These are phyloP conservation scores for Mentha longifolia DNA, from an alignment of 257 asterid genomes.

Conservation along the genomic window DNA sequence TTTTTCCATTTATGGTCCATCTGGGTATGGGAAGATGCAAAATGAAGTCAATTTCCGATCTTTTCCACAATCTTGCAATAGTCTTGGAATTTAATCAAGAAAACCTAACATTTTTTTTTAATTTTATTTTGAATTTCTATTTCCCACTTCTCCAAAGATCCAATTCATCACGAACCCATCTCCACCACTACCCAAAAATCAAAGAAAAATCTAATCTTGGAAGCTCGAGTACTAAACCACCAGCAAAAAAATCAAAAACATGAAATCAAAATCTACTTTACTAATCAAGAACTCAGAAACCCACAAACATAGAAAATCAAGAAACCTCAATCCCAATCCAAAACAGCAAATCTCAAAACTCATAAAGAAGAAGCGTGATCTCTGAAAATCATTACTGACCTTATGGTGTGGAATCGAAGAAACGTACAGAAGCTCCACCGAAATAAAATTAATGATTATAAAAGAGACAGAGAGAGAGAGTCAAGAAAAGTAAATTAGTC, in stretches of 20 bases:
- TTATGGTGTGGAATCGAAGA: slow-evolving; percentile 27
- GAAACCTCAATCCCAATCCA: slow-evolving; percentile 30
- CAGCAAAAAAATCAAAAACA: background rate
- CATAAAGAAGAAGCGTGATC: slow-evolving; percentile 11
- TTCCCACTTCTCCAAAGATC: slow-evolving; percentile 16
- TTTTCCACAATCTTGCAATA: slow-evolving; percentile 21
- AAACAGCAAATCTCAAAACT: slow-evolving; percentile 9
- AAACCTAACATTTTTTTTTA: background rate
- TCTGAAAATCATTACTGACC: slow-evolving; percentile 9
- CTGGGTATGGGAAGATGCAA: slow-evolving; percentile 2
- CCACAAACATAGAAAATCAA: slow-evolving; percentile 29
- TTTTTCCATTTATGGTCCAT: slow-evolving; percentile 15
- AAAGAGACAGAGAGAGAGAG: background rate
- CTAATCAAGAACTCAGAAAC: slow-evolving; percentile 26
- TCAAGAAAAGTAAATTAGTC: slow-evolving; percentile 4
- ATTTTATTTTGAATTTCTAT: background rate
- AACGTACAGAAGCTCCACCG: slow-evolving; percentile 23
- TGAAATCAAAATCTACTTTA: slow-evolving; percentile 5
- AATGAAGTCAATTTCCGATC: slow-evolving; percentile 16
- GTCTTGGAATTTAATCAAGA: background rate
- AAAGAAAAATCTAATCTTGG: slow-evolving; percentile 10
- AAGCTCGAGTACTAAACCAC: background rate
- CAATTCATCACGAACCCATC: slow-evolving; percentile 20
- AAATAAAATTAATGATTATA: background rate
- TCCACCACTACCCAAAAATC: background rate